Evolutionary conservation across 805 yeast species (phyloP).

Genomic region (Kodamaea neixiangensis): DNA sequence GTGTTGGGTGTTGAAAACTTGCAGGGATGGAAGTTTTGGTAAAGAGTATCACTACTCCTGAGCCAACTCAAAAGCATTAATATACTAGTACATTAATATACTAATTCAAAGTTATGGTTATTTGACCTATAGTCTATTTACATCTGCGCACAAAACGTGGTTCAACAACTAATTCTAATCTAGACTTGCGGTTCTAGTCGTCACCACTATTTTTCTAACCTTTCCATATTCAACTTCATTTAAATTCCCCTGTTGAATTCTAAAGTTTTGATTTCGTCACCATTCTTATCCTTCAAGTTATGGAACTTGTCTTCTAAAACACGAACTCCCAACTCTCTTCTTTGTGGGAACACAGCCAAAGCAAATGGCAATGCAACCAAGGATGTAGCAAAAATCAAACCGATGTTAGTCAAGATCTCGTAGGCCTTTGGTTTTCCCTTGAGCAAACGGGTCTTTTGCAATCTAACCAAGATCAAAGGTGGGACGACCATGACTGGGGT

Average conservation of each 20-base stretch:
- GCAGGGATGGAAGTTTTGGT: constrained; percentile 66
- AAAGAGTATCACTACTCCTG: no score
- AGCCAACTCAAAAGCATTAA: no score
- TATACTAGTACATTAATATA: not conserved
- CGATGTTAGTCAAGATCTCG: constrained; percentile 77
- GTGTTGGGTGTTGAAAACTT: constrained; percentile 45
- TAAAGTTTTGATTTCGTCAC: constrained; percentile 57
- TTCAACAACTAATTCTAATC: not conserved
- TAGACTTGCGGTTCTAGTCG: not conserved
- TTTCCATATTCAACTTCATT: constrained; percentile 8
- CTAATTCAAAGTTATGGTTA: not conserved
- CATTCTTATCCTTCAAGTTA: constrained; percentile 60
- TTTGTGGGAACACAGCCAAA: constrained; percentile 92
- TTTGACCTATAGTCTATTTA: not conserved
- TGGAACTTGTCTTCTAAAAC: constrained; percentile 67
- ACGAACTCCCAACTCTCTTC: constrained; percentile 58
- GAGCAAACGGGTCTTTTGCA: constrained; percentile 67
- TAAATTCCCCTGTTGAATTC: constrained; percentile 94
- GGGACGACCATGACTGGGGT: constrained; percentile 98
- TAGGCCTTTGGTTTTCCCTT: constrained; percentile 65
- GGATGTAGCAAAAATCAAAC: constrained; percentile 81
- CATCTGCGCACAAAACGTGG: not conserved
- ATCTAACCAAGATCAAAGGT: constrained; percentile 75
- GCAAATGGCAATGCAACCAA: constrained; percentile 92
- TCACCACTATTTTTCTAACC: not conserved